Base-by-base conservation (phyloP, 371 early-diverging fungal species). In the Circinella minor region DNA sequence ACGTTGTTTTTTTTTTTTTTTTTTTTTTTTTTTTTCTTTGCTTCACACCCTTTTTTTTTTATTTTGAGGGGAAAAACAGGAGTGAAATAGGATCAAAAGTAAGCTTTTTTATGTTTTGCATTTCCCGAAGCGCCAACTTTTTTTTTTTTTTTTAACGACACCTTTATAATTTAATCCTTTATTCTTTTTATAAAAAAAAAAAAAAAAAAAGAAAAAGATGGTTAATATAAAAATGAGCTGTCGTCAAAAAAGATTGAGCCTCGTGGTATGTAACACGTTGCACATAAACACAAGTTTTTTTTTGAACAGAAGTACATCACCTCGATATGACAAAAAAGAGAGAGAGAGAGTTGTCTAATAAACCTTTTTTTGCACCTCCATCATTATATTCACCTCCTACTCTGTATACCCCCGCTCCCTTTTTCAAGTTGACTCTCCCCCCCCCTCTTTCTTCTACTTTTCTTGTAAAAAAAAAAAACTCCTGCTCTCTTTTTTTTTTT, bases 251-350 rank as follows among this genome's bases (percentile, higher is more conserved):
- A 51, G 15, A 15, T 17, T 14, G 51, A 51, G 51, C 51, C 51
- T 51, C 18, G 36, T 47, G 47, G 46, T 49, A 51, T 64, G 64
- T 64, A 64, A 47, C 64, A 64, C 64, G 64, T 64, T 64, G 64
- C 64, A 64, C 64, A 39, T 46, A 48, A 8, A 36, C 27, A 51
- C 51, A 51, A 51, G 51, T 8, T 51, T 14, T 59, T 59, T 4
- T 61, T 61, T 61, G 15, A 43, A 43, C n/a, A n/a, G n/a, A 43
- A 43, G 11, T 9, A 43, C 6, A 43, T 43, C 43, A 43, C 27
- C 27, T 27, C 27, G 3, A 43, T 6, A 11, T 43, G 43, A 9
- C 9, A 9, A 43, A 43, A 43, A 43, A 43, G 3, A 9, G 43
- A 43, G 11, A 27, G 27, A 27, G 27, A 27, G 27, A 27, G 27